These are phyloP conservation scores for Turritis glabra DNA, from an alignment of 345 rosid genomes.

Conservation along the genomic window DNA sequence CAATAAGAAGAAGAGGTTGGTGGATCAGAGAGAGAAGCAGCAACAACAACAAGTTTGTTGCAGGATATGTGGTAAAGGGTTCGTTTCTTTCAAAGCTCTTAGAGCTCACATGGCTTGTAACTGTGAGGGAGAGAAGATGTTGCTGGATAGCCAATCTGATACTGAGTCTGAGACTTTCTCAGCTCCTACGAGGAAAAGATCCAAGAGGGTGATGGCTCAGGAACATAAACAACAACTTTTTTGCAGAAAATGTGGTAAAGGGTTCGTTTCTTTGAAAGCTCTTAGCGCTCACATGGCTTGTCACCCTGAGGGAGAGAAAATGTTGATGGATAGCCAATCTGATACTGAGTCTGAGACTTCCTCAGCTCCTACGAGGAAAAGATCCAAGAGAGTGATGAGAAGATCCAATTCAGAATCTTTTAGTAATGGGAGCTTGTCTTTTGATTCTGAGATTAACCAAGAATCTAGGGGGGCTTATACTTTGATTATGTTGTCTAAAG, in stretches of 20 bases:
- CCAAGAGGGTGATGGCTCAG: slow-evolving; percentile 34
- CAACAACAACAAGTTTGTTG: slow-evolving; percentile 45
- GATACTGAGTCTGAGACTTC: slow-evolving; percentile 68
- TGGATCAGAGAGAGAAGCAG: slow-evolving; percentile 41
- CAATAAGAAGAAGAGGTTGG: slow-evolving; percentile 47
- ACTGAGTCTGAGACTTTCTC: slow-evolving; percentile 62
- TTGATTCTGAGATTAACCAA: slow-evolving; percentile 56
- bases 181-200: slow-evolving; percentile 57
- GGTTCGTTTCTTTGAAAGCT: slow-evolving; percentile 71
- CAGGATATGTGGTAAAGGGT: slow-evolving; percentile 72
- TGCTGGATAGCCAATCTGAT: slow-evolving; percentile 57
- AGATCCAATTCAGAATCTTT: slow-evolving; percentile 42
- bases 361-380: slow-evolving; percentile 51
- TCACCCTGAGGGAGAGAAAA: slow-evolving; percentile 54
- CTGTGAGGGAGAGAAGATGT: slow-evolving; percentile 45
- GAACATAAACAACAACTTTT: slow-evolving; percentile 21
- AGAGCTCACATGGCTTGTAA: slow-evolving; percentile 74
- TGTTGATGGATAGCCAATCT: slow-evolving; percentile 52
- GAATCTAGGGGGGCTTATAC: slow-evolving; percentile 59
- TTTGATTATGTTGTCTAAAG: slow-evolving; percentile 70
- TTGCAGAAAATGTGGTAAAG: slow-evolving; percentile 74
- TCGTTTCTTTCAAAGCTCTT: slow-evolving; percentile 71
- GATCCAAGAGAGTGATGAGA: slow-evolving; percentile 44
- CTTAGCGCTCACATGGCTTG: slow-evolving; percentile 71
- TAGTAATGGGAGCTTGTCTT: slow-evolving; percentile 27